Evolutionary conservation across 768 basidiomycete genomes (phyloP), one percentile per base, ranked within the genome.

Genomic region (button mushroom (Agaricus bisporus)): DNA sequence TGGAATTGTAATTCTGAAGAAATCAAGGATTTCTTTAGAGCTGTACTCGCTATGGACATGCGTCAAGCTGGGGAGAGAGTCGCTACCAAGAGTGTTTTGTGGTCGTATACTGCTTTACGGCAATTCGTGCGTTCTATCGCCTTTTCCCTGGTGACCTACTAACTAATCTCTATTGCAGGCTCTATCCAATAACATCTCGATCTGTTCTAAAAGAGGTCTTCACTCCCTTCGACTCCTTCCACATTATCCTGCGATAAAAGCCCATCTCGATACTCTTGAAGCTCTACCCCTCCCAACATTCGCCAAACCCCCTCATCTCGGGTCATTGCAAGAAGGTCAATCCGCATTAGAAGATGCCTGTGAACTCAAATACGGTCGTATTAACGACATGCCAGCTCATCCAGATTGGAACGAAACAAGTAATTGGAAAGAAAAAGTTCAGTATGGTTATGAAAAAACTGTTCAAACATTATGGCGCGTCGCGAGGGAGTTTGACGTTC

Each of bases 1-100:
- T 71, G 76, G 61, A 88, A 88, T 56, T 73, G 84, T 7, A 80
- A 83, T 55, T 74, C 67, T 47, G 86, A 88, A 53, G 85, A 84
- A 53, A 74, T 89, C 63, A 88, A 85, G 56, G 86, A 88, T 60
- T 87, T 86, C 64, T 82, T 88, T 66, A 74, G 86, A 15, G 74
- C 81, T 0, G 78, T 77, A 44, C 79, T 89, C 56, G 77, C 76
- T 56, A 88, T 89, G 86, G 86, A 89, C 63, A 75, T 89, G 67
- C 76, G 87, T 26, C 84, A 89, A 65, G 83, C 85, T 0, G 87
- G 86, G 15, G 86, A 88, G 59, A 76, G 86, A 28, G 85, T 88
- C 17, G 87, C 87, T 7, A 88, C 86, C 7, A 88, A 87, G 74
- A 86, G 83, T 60, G 83, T 88, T 17, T 67, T 88, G 51, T 88